These are phyloP conservation scores for Pyronema domesticum DNA, from an alignment of 495 filamentous ascomycete genomes.

Conservation along the genomic window DNA sequence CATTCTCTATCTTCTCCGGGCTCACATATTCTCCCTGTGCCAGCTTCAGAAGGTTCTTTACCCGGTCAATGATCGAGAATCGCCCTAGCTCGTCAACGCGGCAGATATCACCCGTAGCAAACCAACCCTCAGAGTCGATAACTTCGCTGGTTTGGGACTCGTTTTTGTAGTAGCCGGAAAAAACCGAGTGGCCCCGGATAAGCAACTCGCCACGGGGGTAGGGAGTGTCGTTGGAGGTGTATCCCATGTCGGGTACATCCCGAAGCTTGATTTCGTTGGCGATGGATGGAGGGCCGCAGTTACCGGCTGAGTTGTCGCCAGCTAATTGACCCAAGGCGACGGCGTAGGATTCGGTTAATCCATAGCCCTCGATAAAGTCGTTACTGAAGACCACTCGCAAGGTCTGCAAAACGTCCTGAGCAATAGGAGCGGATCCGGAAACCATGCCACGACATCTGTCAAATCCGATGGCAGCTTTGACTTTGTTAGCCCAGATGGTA, in stretches of 20 bases:
- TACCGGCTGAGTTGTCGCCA: slow-evolving; percentile 57
- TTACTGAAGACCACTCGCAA: slow-evolving; percentile 67
- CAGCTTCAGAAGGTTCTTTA: slow-evolving; percentile 96
- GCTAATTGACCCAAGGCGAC: slow-evolving; percentile 47
- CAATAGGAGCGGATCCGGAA: slow-evolving; percentile 77
- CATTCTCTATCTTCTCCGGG: slow-evolving; percentile 90
- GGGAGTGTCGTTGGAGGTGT: slow-evolving; percentile 79
- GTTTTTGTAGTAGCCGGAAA: slow-evolving; percentile 76
- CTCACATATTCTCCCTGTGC: slow-evolving; percentile 97
- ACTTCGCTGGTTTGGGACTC: slow-evolving; percentile 68
- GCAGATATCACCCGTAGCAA: slow-evolving; percentile 84
- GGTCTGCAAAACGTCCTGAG: slow-evolving; percentile 74
- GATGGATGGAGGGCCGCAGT: slow-evolving; percentile 56
- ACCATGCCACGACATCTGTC: slow-evolving; percentile 57
- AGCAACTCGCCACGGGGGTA: slow-evolving; percentile 81
- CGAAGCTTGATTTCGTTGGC: slow-evolving; percentile 59
- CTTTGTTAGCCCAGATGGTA: slow-evolving; percentile 81
- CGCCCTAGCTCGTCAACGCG: slow-evolving; percentile 68
- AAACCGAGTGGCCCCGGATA: slow-evolving; percentile 58
- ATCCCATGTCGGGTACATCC: slow-evolving; percentile 91
- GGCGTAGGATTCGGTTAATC: slow-evolving; percentile 90
- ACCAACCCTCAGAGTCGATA: slow-evolving; percentile 82
- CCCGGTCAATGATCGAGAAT: slow-evolving; percentile 83
- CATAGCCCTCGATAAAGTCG: slow-evolving; percentile 76
- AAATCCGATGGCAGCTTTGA: slow-evolving; percentile 62